Percentiles rank a stretch among this genome's conserved stretches.
phyloP scores from a whole-genome alignment of 371 early-diverging fungal genomes.

The Synchytrium microbalum region DNA sequence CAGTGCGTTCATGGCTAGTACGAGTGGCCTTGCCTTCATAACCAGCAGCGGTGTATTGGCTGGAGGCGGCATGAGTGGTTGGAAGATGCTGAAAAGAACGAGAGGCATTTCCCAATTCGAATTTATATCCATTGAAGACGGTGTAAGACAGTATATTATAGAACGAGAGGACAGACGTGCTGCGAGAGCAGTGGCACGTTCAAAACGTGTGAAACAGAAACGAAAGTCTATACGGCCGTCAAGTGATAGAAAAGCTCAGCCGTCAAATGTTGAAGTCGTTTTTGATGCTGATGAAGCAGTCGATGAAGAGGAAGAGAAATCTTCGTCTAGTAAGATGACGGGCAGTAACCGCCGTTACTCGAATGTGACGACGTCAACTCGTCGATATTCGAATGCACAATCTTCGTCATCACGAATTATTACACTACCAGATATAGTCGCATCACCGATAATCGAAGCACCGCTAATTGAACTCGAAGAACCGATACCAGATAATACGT shows the following conservation, averaged over 20 bases:
- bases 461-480: not conserved
- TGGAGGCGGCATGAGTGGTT: conserved; percentile 26
- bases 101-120: conserved; percentile 76
- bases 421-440: not conserved
- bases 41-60: conserved; percentile 57
- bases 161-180: conserved; percentile 19
- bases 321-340: no score
- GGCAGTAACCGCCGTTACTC: no score
- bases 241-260: no score
- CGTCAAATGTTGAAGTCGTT: conserved; percentile 12
- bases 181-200: not conserved
- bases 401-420: no score
- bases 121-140: conserved; percentile 60
- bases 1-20: conserved; percentile 54
- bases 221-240: not conserved
- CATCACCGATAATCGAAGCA: not conserved
- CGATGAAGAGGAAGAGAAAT: no score
- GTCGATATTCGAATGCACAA: no score
- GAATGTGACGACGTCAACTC: no score
- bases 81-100: conserved; percentile 52
- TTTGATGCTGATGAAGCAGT: no score
- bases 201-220: not conserved
- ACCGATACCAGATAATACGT: not conserved
- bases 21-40: conserved; percentile 82
- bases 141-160: conserved; percentile 17